Evolutionary conservation across 306 rosid species (phyloP).

Genomic region (Acacia melanoxylon): DNA sequence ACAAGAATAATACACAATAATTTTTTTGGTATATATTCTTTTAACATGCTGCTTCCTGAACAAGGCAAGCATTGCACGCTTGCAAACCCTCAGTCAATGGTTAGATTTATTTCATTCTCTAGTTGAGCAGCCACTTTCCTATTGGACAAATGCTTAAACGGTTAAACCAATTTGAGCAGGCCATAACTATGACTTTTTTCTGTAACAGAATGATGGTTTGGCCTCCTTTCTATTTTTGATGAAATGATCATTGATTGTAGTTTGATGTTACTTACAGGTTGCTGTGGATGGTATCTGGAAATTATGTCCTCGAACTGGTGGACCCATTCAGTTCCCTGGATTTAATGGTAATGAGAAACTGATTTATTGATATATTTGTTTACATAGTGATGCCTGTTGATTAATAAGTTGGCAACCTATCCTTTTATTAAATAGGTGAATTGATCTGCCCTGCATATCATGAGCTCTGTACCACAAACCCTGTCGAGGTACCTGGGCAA

Average conservation of each 20-base stretch:
- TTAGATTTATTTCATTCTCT: neutral
- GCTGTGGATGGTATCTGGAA: slow-evolving; percentile 95
- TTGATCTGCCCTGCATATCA: slow-evolving; percentile 81
- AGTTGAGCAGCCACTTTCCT: slow-evolving; percentile 21
- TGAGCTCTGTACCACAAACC: slow-evolving; percentile 72
- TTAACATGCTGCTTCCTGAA: neutral
- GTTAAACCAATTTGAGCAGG: slow-evolving; percentile 9
- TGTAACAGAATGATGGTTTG: slow-evolving; percentile 10
- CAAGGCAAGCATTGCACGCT: neutral
- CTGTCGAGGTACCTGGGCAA: slow-evolving; percentile 55
- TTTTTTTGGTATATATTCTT: neutral
- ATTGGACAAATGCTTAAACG: slow-evolving; percentile 17
- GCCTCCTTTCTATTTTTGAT: neutral
- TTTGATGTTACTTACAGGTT: slow-evolving; percentile 49
- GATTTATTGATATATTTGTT: neutral
- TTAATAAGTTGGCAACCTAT: slow-evolving; percentile 16
- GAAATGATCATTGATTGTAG: slow-evolving; percentile 4
- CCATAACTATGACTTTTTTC: slow-evolving; percentile 7
- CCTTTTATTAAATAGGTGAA: slow-evolving; percentile 59
- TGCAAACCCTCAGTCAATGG: slow-evolving; percentile 5
- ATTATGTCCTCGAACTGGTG: slow-evolving; percentile 83
- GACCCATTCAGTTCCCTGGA: slow-evolving; percentile 77
- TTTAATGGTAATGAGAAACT: slow-evolving; percentile 63
- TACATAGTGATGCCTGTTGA: neutral
- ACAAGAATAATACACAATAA: neutral